Percentiles rank a stretch among this genome's conserved stretches.
Evolutionary conservation across 1,284 basidiomycete genomes (phyloP).

Genomic region (Ganoderma boninense): DNA sequence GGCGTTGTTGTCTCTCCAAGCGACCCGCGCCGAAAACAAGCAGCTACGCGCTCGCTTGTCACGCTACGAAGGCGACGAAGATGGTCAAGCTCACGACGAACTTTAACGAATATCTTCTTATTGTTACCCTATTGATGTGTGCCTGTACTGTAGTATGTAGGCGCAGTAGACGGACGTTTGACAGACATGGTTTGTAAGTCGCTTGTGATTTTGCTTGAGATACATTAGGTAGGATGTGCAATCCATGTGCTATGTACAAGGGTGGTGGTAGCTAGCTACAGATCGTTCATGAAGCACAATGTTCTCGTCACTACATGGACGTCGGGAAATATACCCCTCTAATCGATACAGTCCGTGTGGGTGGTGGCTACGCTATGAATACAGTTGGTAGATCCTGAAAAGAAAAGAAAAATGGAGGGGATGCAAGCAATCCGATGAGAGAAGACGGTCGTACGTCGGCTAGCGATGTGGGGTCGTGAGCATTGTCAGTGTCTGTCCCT

Average conservation of each 20-base stretch:
- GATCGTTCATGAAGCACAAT: slow-evolving; percentile 8
- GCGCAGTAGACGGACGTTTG: background rate
- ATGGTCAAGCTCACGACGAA: slow-evolving; percentile 14
- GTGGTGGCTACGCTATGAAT: slow-evolving; percentile 17
- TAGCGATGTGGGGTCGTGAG: slow-evolving; percentile 28
- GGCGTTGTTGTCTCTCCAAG: slow-evolving; percentile 41
- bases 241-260: slow-evolving; percentile 24
- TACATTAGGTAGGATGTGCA: slow-evolving; percentile 17
- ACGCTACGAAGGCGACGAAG: slow-evolving; percentile 18
- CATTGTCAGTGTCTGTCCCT: slow-evolving; percentile 10
- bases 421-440: slow-evolving; percentile 1
- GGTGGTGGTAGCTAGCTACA: slow-evolving; percentile 8
- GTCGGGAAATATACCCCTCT: slow-evolving; percentile 21
- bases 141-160: too few relatives aligned
- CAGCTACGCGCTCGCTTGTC: slow-evolving; percentile 47
- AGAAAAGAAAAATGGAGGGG: background rate
- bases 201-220: slow-evolving; percentile 10
- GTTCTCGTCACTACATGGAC: slow-evolving; percentile 22
- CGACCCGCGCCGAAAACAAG: slow-evolving; percentile 48
- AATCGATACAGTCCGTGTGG: slow-evolving; percentile 27
- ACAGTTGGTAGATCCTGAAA: too few relatives aligned
- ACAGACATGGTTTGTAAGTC: background rate
- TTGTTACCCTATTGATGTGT: too few relatives aligned
- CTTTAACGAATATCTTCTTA: background rate
- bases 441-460: slow-evolving; percentile 21